Base-by-base conservation (phyloP, 352 stramenopile species). In the Phytophthora aleatoria region DNA sequence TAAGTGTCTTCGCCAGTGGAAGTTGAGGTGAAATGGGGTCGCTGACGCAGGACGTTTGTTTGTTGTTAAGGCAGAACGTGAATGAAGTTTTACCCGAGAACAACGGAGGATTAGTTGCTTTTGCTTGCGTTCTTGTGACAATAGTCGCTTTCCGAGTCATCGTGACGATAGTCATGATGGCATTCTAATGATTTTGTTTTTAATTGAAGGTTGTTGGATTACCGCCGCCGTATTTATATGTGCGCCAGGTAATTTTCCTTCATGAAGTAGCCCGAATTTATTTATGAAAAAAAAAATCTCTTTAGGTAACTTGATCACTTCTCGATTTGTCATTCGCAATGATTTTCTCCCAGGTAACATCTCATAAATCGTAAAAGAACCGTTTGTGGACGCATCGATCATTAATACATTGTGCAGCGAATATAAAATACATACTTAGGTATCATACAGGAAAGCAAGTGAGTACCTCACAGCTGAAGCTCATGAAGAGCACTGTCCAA, bases 401-500 rank as follows among this genome's bases (percentile, higher is more conserved):
- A 20, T 20, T 20, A 41, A 31, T 61, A 55, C 49, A 50, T 60
- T 56, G 47, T 63, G 52, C 47, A 63, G 20, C 9, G 12, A 57
- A 43, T 52, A 11, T 31, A 54, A 36, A 60, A 35, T 45, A 31
- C 13, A 36, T 41, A 20, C 20, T 20, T 20, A 20, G 20, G 20
- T 20, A 28, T 56, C 3, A 62, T 61, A 52, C 15, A 61, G 24
- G 24, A 7, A 39, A 35, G 9, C n/a, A 31, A 11, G 5, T n/a
- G 6, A 30, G 30, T 15, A 50, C 2, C n/a, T 66, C 42, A 70
- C 12, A 50, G 24, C 50, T 69, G 66, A 11, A 74, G 55, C 24
- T 74, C 66, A 31, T 74, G 45, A n/a, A 74, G 48, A 50, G 66
- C 61, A 54, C 49, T 59, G 9, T 67, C 66, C 26, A 74, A 44